phyloP scores from a whole-genome alignment of 352 stramenopile species.

The Phytophthora capsici region DNA sequence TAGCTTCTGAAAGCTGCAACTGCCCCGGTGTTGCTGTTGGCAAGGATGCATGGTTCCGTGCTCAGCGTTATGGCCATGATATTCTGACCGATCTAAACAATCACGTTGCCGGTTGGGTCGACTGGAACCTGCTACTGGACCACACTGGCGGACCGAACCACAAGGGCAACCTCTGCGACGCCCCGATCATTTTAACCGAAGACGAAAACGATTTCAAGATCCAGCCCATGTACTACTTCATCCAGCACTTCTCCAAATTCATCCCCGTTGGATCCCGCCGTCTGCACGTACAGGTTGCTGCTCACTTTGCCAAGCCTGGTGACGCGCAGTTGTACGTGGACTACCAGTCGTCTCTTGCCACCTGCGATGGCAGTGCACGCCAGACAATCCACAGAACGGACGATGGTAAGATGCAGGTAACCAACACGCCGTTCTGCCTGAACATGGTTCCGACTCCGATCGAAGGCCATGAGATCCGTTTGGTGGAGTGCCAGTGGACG shows the following conservation, averaged over 20 bases:
- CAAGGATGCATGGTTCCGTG: slow-evolving; percentile 78
- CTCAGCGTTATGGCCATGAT: slow-evolving; percentile 87
- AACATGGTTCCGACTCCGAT: slow-evolving; percentile 50
- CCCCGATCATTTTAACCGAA: slow-evolving; percentile 80
- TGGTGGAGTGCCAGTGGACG: slow-evolving; percentile 72
- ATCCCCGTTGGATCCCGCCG: slow-evolving; percentile 69
- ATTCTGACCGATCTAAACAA: slow-evolving; percentile 93
- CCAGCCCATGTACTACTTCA: slow-evolving; percentile 90
- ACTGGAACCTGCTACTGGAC: slow-evolving; percentile 93
- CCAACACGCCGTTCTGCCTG: slow-evolving; percentile 62
- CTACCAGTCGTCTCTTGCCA: slow-evolving; percentile 58
- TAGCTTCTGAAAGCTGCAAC: slow-evolving; percentile 76
- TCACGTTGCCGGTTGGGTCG: slow-evolving; percentile 84
- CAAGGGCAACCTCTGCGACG: slow-evolving; percentile 78
- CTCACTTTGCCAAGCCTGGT: slow-evolving; percentile 58
- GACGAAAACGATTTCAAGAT: slow-evolving; percentile 62
- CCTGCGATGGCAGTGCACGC: slow-evolving; percentile 67
- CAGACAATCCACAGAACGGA: slow-evolving; percentile 59
- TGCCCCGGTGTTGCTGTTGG: slow-evolving; percentile 68
- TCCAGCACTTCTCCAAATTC: slow-evolving; percentile 90
- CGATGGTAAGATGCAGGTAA: slow-evolving; percentile 74
- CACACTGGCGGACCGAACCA: slow-evolving; percentile 91
- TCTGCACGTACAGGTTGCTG: slow-evolving; percentile 52
- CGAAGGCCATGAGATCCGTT: slow-evolving; percentile 54
- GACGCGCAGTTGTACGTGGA: slow-evolving; percentile 55